Evolutionary conservation across 208 protist species (phyloP), one percentile per base, ranked within the genome.

Genomic region (Trypanosoma caninum): DNA sequence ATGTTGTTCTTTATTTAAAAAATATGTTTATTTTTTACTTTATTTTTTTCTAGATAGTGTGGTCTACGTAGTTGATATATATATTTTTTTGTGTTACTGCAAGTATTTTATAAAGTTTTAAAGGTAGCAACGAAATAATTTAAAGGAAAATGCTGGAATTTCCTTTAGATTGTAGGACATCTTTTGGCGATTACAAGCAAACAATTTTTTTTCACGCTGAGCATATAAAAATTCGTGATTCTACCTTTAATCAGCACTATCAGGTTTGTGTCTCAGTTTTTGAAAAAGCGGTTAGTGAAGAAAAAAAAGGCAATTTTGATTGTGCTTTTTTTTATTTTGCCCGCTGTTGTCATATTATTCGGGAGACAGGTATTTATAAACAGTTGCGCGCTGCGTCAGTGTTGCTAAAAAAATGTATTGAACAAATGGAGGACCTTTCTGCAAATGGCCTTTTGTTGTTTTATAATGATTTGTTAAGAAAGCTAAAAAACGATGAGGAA

Each of bases 191-290:
- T 10, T 91, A 72, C 46, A 58, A 70, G 23, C 66, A 64, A 27
- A 87, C 71, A 16, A 91, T 91, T 14, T 81, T 61, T 20, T 31
- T 80, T 42, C 76, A 91, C 45, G 84, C 71, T 0, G 45, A 69
- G 0, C 34, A 53, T 13, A 82, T 79, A 41, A 46, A 57, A 8
- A 10, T 62, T 47, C 76, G 71, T 8, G 50, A 57, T 16, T 16
- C 28, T 7, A 59, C 73, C 8, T 34, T 46, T 1, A 40, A 61
- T 7, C 51, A 46, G 14, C 68, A 80, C 20, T 54, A 62, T n/a
- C 53, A 20, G 33, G 22, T 69, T 50, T 59, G 82, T 69, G 0
- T 38, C 34, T 1, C 47, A 31, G 7, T 70, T 72, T 9, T 59
- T 71, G 20, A 59, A 57, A 9, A 45, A 62, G 38, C 74, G 55